Conservation (phyloP, 2,329 filamentous ascomycete genomes). For the Phialemoniopsis sp. region DNA sequence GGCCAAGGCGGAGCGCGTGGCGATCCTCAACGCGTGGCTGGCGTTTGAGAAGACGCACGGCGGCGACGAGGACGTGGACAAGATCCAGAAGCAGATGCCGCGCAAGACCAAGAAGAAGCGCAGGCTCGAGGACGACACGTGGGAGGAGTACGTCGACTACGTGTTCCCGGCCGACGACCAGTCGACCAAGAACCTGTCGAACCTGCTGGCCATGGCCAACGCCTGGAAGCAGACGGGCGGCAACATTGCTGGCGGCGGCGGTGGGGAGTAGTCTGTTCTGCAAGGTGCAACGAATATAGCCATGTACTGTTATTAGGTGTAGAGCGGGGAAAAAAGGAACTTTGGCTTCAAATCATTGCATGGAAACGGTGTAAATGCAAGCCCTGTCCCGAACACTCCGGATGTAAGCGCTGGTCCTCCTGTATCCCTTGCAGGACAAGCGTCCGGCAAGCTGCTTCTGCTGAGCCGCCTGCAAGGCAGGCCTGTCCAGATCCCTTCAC, state of each 20-base stretch:
- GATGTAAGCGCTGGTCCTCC: too few relatives aligned
- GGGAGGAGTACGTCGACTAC: constrained; percentile 96
- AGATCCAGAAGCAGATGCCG: constrained; percentile 91
- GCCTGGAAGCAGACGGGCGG: constrained; percentile 73
- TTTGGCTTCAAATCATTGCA: too few relatives aligned
- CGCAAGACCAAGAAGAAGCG: constrained; percentile 88
- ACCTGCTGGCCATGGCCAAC: constrained; percentile 79
- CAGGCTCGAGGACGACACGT: constrained; percentile 85
- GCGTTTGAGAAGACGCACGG: constrained; percentile 89
- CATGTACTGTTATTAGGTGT: constrained; percentile 1
- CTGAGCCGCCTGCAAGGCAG: too few relatives aligned
- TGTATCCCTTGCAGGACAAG: too few relatives aligned
- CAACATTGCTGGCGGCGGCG: constrained; percentile 17
- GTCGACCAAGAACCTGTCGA: constrained; percentile 77
- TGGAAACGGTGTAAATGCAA: too few relatives aligned
- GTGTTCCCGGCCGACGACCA: constrained; percentile 95
- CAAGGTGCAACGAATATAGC: constrained; percentile 3
- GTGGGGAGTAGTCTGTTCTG: not conserved
- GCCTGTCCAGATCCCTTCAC: too few relatives aligned
- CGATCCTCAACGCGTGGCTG: constrained; percentile 87
- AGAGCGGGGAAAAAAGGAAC: too few relatives aligned
- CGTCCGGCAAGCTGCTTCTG: too few relatives aligned
- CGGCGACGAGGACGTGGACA: constrained; percentile 66
- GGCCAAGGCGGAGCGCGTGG: constrained; percentile 88
- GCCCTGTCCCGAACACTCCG: too few relatives aligned